These are phyloP conservation scores for Pythium dissimile DNA, from an alignment of 352 stramenopile species.

Conservation along the genomic window DNA sequence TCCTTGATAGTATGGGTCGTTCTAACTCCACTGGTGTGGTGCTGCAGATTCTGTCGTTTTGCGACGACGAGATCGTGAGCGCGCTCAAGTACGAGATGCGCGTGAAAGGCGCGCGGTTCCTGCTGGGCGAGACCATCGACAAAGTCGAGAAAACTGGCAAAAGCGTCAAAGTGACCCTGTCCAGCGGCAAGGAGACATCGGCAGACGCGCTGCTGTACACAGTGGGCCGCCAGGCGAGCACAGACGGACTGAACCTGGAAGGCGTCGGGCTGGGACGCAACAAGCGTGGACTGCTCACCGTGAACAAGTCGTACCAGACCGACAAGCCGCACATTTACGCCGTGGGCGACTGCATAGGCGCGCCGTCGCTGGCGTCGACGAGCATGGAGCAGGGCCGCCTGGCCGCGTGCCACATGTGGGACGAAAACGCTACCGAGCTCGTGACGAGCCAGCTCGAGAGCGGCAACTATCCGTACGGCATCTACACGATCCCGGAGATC, in stretches of 20 bases:
- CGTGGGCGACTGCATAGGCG: conserved; percentile 86
- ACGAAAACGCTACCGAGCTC: conserved; percentile 35
- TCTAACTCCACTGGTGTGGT: neutral
- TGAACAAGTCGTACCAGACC: conserved; percentile 89
- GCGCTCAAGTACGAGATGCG: conserved; percentile 89
- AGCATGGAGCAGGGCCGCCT: conserved; percentile 88
- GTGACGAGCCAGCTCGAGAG: conserved; percentile 69
- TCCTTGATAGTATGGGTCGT: neutral
- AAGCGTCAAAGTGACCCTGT: conserved; percentile 69
- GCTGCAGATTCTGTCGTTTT: conserved; percentile 75
- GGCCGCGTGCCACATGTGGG: conserved; percentile 86
- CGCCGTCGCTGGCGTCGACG: conserved; percentile 82
- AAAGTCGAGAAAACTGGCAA: conserved; percentile 57
- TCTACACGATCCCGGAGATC: conserved; percentile 91
- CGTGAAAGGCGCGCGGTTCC: conserved; percentile 82
- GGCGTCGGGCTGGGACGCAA: conserved; percentile 75
- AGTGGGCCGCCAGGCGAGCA: conserved; percentile 72
- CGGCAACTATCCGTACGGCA: conserved; percentile 88
- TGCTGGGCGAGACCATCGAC: conserved; percentile 77
- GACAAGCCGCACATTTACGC: conserved; percentile 83
- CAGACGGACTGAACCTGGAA: conserved; percentile 80
- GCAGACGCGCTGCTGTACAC: conserved; percentile 82
- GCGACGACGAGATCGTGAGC: conserved; percentile 82
- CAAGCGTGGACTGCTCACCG: conserved; percentile 74
- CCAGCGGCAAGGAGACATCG: conserved; percentile 66